phyloP scores from a whole-genome alignment of 345 rosid species.

The Euphorbia tirucalli region DNA sequence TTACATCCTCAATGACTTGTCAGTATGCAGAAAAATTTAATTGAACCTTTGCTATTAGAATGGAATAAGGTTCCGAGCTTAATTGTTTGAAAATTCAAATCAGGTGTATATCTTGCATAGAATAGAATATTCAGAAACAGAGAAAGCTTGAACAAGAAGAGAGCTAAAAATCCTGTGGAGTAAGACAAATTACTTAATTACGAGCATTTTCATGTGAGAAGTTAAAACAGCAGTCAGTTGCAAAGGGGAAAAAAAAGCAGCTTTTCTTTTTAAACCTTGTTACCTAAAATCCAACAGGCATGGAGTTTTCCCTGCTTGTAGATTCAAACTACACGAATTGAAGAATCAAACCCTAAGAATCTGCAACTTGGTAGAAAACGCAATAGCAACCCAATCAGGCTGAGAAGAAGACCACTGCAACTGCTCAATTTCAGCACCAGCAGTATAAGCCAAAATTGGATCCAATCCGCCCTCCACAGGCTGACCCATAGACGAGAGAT shows the following conservation, averaged over 20 bases:
- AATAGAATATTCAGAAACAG: not conserved
- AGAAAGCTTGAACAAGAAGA: not conserved
- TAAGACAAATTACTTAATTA: not conserved
- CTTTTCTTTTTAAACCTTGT: not conserved
- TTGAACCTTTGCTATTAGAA: too few species aligned
- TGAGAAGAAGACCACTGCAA: constrained; percentile 96
- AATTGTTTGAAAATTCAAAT: not conserved
- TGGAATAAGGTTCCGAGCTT: too few species aligned
- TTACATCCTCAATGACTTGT: too few species aligned
- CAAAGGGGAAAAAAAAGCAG: not conserved
- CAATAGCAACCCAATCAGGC: constrained; percentile 99
- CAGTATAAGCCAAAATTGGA: constrained; percentile 88
- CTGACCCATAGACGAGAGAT: constrained; percentile 89
- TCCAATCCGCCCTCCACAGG: constrained; percentile 95
- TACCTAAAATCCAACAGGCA: not conserved
- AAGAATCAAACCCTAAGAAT: constrained; percentile 81
- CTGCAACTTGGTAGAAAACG: constrained; percentile 88
- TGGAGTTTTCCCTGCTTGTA: not conserved
- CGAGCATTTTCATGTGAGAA: not conserved
- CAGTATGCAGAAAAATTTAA: too few species aligned
- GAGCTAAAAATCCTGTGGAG: too few species aligned
- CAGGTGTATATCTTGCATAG: too few species aligned
- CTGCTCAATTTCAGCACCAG: constrained; percentile 97
- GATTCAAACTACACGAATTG: constrained; percentile 2
- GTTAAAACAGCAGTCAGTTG: not conserved